These are phyloP conservation scores for Phytopythium montanum DNA, from an alignment of 352 stramenopile genomes.

Conservation along the genomic window DNA sequence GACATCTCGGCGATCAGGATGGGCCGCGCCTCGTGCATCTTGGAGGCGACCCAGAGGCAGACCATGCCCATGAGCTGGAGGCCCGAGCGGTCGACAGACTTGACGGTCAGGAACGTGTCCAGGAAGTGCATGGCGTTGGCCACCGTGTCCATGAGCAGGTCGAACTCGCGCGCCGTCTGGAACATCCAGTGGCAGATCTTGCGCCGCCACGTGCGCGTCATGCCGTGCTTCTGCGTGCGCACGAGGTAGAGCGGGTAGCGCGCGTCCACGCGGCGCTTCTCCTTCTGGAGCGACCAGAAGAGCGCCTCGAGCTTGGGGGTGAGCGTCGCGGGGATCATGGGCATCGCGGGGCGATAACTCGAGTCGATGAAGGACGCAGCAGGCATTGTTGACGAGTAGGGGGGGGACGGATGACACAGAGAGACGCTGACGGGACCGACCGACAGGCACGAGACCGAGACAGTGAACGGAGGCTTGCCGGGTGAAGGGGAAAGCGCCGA, in stretches of 20 bases:
- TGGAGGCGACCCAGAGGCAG: constrained; percentile 66
- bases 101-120: constrained; percentile 60
- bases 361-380: not conserved
- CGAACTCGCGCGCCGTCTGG: constrained; percentile 66
- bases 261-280: constrained; percentile 23
- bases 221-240: constrained; percentile 47
- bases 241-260: constrained; percentile 43
- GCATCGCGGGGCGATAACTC: constrained; percentile 20
- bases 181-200: constrained; percentile 84
- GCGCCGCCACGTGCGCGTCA: constrained; percentile 57
- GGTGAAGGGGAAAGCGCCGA: constrained; percentile 29
- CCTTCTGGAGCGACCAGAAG: constrained; percentile 34
- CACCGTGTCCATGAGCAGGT: constrained; percentile 61
- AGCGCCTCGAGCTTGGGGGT: constrained; percentile 27
- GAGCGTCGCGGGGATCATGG: constrained; percentile 11
- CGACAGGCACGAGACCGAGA: constrained; percentile 15
- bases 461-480: constrained; percentile 14
- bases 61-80: constrained; percentile 75
- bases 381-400: not conserved
- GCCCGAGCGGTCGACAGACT: constrained; percentile 70
- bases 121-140: constrained; percentile 62
- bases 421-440: constrained; percentile 7
- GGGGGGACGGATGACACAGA: not conserved
- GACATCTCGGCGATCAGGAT: constrained; percentile 74
- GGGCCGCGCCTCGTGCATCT: constrained; percentile 69